Evolutionary conservation across 371 early-diverging fungal genomes (phyloP), one percentile per base, ranked within the genome.

Genomic region (Mucor racemosus): DNA sequence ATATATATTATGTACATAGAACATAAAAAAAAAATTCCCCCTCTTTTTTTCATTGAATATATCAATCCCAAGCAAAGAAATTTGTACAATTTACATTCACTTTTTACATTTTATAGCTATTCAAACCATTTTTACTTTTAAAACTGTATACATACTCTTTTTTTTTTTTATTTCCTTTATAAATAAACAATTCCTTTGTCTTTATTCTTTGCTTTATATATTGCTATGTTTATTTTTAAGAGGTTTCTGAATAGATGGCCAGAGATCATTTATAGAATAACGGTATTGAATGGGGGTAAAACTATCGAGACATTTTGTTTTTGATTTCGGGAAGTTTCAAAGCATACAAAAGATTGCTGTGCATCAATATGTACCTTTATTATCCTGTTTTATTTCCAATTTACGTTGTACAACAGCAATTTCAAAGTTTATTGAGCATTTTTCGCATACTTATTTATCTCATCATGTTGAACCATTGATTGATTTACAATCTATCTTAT

Each of bases 261-360:
- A 26, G 26, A 1, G 26, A 26, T 26, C 26, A 26, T 26, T 26
- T 26, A 26, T 3, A 26, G 26, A 26, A 26, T 1, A 26, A 26
- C 3, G 26, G 1, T 26, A 3, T 3, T 26, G 40, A 11, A 10
- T 9, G 40, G 10, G 42, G 42, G n/a, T n/a, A n/a, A n/a, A n/a
- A n/a, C n/a, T n/a, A n/a, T n/a, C n/a, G n/a, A 4, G n/a, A 15
- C 42, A 42, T 42, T 2, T 15, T 15, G 15, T n/a, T n/a, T n/a
- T 42, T 42, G 42, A 42, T 48, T 48, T 48, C 21, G 48, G 48
- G 21, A 48, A 48, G 19, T 48, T 48, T 17, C 48, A 48, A 48
- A 8, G 19, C 48, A 48, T 48, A 21, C 21, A 48, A 48, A 48
- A 9, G 7, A 19, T 19, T 48, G 2, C 7, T 19, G 48, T 48